Conservation (phyloP, 257 asterid species). For the Vinca minor region DNA sequence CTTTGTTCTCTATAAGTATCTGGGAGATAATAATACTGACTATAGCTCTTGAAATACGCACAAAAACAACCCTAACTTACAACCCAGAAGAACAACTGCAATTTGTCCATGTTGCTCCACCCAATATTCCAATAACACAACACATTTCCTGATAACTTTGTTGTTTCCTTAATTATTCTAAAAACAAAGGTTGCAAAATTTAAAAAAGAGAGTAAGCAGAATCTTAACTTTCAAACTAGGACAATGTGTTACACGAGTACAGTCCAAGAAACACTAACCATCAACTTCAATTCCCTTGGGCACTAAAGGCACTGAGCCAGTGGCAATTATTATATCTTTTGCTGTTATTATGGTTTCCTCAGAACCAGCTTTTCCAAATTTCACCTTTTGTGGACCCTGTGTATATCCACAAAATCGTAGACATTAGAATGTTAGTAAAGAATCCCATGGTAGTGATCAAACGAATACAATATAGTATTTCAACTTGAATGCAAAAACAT, state of each 20-base stretch:
- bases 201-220: background rate
- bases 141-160: background rate
- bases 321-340: constrained; percentile 84
- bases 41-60: background rate
- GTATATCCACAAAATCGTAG: constrained; percentile 4
- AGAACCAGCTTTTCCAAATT: constrained; percentile 56
- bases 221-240: background rate
- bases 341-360: constrained; percentile 66
- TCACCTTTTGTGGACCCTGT: constrained; percentile 95
- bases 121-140: background rate
- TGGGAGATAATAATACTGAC: background rate
- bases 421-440: background rate
- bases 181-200: background rate
- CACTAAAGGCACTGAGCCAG: constrained; percentile 84
- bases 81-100: background rate
- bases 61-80: background rate
- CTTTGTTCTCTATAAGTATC: background rate
- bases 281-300: constrained; percentile 97
- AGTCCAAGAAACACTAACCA: constrained; percentile 47
- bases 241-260: constrained; percentile 1
- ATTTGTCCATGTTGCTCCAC: background rate
- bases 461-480: background rate
- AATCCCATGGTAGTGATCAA: background rate
- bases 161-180: background rate
- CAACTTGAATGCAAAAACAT: background rate